Conservation (phyloP, 2,329 filamentous ascomycete species). For the Paecilomyces variotii region DNA sequence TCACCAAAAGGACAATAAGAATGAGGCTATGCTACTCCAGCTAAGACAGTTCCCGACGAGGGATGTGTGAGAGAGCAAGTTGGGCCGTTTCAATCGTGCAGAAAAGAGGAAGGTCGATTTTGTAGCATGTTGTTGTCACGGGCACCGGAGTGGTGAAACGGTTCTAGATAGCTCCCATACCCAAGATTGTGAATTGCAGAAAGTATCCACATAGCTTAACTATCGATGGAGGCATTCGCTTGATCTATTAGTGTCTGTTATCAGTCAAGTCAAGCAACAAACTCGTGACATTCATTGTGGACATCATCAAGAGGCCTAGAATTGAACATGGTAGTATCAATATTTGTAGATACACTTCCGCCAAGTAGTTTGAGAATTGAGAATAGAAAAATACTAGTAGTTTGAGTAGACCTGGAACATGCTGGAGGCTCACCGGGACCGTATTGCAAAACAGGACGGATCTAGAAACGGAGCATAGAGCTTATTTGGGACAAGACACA, state of each 20-base stretch:
- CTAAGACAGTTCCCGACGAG: not conserved
- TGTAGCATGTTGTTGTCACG: not conserved
- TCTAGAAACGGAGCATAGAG: not conserved
- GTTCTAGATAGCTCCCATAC: not conserved
- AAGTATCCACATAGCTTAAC: not conserved
- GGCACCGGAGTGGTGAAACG: not conserved
- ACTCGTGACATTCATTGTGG: not conserved
- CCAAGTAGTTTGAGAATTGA: not conserved
- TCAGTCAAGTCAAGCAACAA: not conserved
- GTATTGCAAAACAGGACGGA: not conserved
- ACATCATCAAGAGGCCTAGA: not conserved
- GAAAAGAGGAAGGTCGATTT: not conserved
- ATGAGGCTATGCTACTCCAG: not conserved
- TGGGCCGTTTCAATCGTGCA: not conserved
- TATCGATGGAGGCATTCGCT: not conserved
- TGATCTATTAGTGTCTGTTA: not conserved
- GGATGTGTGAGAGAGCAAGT: not conserved
- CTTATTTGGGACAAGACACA: not conserved
- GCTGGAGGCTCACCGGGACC: not conserved
- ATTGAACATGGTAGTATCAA: not conserved
- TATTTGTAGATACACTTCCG: not conserved
- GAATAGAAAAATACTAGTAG: not conserved
- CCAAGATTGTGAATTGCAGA: not conserved
- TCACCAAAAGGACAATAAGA: conserved; percentile 1
- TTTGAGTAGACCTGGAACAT: not conserved